Percentiles rank a stretch among this genome's conserved stretches.
Evolutionary conservation across 495 filamentous ascomycete genomes (phyloP).

Genomic region (Niebla homalea): DNA sequence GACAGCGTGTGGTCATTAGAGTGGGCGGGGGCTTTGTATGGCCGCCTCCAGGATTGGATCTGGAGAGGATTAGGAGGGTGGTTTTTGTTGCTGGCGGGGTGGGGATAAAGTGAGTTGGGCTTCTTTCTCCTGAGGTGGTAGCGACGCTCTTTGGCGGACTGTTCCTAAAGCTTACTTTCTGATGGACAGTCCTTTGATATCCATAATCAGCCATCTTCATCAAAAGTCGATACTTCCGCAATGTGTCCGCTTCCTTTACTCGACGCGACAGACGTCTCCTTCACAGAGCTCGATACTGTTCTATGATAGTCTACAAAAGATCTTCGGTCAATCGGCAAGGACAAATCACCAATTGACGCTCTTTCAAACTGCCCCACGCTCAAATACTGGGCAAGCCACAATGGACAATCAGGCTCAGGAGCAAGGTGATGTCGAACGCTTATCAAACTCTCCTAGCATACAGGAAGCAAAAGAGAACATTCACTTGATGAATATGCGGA

Average conservation of each 20-base stretch:
- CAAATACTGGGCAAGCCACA: not conserved
- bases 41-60: constrained; percentile 41
- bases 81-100: constrained; percentile 75
- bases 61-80: constrained; percentile 34
- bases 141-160: not conserved
- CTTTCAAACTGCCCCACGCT: constrained; percentile 23
- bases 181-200: constrained; percentile 41
- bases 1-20: constrained; percentile 45
- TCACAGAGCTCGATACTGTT: constrained; percentile 32
- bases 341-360: constrained; percentile 18
- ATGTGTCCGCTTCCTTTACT: constrained; percentile 31
- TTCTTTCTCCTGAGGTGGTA: not conserved
- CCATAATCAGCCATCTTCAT: constrained; percentile 35
- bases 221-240: constrained; percentile 16
- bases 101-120: constrained; percentile 48
- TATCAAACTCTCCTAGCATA: no score
- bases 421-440: no score
- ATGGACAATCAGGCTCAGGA: no score
- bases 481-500: constrained; percentile 20
- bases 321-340: constrained; percentile 15
- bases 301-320: constrained; percentile 37
- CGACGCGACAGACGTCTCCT: constrained; percentile 24
- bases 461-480: not conserved
- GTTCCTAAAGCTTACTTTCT: not conserved
- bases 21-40: constrained; percentile 73